A percentile compares a stretch with the other conserved stretches of the same genome.
phyloP scores from a whole-genome alignment of 306 rosid genomes.

The Purshia tridentata region DNA sequence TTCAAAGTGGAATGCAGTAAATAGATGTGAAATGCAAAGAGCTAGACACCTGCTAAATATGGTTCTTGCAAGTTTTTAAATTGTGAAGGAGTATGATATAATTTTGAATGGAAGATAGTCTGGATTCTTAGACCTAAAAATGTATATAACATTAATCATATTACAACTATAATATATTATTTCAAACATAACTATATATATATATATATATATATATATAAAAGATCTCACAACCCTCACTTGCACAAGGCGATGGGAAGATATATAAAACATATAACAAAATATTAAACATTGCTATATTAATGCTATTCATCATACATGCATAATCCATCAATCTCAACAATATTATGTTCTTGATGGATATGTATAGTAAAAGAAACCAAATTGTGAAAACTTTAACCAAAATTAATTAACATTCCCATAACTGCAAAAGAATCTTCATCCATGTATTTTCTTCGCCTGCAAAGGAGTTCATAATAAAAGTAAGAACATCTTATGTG shows the following conservation, averaged over 20 bases:
- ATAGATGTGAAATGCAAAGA: too few species aligned
- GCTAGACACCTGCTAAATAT: too few species aligned
- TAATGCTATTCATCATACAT: constrained; percentile 5
- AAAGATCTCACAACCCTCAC: background rate
- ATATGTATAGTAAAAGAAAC: background rate
- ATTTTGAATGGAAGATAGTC: background rate
- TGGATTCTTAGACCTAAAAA: background rate
- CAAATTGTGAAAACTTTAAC: background rate
- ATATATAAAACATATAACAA: constrained; percentile 6
- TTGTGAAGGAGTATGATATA: background rate
- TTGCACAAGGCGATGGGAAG: background rate
- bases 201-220: too few species aligned
- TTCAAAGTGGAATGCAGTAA: too few species aligned
- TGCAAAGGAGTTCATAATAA: constrained; percentile 21
- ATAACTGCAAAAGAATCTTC: constrained; percentile 25
- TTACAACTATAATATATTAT: background rate
- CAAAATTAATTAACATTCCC: constrained; percentile 7
- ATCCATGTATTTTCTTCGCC: constrained; percentile 52
- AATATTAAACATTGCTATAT: constrained; percentile 13
- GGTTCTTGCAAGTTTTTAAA: background rate
- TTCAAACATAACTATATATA: background rate
- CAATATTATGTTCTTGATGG: constrained; percentile 6
- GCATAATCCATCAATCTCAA: constrained; percentile 9
- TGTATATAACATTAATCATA: background rate
- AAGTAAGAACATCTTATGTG: too few species aligned